Percentiles rank a stretch among this genome's conserved stretches.
phyloP scores from a whole-genome alignment of 2,329 filamentous ascomycete species.

The Madurella mycetomatis region DNA sequence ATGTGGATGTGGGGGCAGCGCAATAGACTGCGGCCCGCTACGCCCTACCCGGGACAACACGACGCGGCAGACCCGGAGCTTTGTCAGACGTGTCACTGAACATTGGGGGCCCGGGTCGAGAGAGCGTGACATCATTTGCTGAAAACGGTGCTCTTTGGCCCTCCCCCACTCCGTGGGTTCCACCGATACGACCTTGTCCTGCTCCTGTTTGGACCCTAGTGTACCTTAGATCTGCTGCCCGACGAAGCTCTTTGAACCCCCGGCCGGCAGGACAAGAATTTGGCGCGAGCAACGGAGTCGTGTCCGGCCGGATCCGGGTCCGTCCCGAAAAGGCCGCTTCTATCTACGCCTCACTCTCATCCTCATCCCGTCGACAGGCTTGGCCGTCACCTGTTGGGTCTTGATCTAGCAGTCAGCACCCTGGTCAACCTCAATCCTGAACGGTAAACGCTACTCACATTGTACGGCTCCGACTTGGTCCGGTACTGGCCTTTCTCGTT shows the following conservation, averaged over 20 bases:
- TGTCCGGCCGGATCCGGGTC: no score
- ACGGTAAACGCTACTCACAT: constrained; percentile 22
- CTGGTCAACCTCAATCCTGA: background rate
- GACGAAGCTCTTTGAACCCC: background rate
- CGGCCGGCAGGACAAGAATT: no score
- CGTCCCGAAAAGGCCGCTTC: no score
- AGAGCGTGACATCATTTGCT: constrained; percentile 7
- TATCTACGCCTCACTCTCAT: constrained; percentile 26
- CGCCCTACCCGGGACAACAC: no score
- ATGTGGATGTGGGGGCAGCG: constrained; percentile 11
- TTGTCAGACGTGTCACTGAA: no score
- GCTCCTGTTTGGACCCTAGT: no score
- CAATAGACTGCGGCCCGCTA: background rate
- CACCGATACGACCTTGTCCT: no score
- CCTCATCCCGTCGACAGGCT: constrained; percentile 27
- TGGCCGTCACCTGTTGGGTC: constrained; percentile 28
- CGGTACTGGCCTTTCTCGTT: constrained; percentile 26
- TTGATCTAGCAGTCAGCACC: constrained; percentile 11
- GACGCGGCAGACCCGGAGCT: no score
- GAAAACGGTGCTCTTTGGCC: no score
- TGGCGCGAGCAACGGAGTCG: no score
- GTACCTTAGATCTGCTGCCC: background rate
- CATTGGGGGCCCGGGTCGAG: background rate
- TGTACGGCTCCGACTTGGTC: constrained; percentile 27
- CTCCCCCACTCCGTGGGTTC: no score